Percentiles rank a stretch among this genome's conserved stretches.
Evolutionary conservation across 345 rosid species (phyloP).

Genomic region (Xanthoceras sorbifolium): DNA sequence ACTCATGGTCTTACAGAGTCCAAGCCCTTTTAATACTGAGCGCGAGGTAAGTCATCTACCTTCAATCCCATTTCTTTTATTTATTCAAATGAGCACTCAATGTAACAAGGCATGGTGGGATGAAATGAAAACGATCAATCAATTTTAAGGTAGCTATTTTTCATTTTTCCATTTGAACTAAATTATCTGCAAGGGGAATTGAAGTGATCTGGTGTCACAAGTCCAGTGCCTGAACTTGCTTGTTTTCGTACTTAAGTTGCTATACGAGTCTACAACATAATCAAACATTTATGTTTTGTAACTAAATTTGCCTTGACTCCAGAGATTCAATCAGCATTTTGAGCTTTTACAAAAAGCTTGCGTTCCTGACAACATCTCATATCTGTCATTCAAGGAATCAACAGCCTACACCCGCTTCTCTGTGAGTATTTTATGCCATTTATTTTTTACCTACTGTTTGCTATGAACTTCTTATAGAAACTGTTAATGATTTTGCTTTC

Average conservation of each 20-base stretch:
- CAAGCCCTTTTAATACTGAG: constrained; percentile 79
- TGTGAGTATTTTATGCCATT: constrained; percentile 47
- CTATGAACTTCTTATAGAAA: background rate
- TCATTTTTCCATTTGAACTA: background rate
- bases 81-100: background rate
- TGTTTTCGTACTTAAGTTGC: background rate
- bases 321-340: constrained; percentile 94
- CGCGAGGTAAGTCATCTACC: constrained; percentile 53
- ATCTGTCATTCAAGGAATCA: constrained; percentile 71
- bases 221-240: background rate
- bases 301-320: constrained; percentile 26
- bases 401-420: constrained; percentile 70
- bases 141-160: background rate
- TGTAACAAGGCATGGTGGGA: background rate
- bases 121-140: background rate
- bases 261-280: background rate
- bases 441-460: background rate
- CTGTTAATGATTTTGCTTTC: background rate
- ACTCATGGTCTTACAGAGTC: constrained; percentile 50
- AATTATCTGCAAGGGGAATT: background rate
- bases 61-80: background rate
- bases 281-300: constrained; percentile 5
- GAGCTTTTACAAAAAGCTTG: constrained; percentile 93
- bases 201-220: background rate
- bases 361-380: constrained; percentile 73